phyloP scores from a whole-genome alignment of 345 rosid species.

The Corchorus capsularis region DNA sequence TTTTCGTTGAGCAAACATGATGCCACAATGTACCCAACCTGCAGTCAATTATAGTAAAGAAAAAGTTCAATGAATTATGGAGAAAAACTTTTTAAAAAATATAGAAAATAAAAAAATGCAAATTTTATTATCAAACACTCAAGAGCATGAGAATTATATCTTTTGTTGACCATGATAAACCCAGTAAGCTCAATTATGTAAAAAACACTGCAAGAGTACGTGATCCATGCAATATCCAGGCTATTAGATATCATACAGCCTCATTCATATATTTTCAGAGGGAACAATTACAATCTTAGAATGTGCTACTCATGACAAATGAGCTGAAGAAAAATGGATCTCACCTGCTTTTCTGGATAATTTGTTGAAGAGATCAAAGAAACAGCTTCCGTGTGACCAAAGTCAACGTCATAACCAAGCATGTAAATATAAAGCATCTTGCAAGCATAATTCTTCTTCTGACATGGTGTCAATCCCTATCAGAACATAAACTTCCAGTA shows the following conservation, averaged over 20 bases:
- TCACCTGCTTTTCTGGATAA: constrained; percentile 98
- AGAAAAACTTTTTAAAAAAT: background rate
- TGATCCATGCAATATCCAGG: constrained; percentile 5
- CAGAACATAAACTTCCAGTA: constrained; percentile 22
- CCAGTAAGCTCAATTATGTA: background rate
- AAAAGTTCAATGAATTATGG: constrained; percentile 18
- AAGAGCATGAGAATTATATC: background rate
- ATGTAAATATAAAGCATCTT: constrained; percentile 95
- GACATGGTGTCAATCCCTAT: constrained; percentile 90
- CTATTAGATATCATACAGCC: background rate
- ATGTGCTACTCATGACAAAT: background rate
- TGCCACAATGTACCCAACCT: constrained; percentile 98
- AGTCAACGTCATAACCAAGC: constrained; percentile 99
- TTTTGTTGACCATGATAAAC: background rate
- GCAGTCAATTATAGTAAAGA: constrained; percentile 36
- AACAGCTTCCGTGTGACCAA: constrained; percentile 99
- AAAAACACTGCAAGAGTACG: background rate
- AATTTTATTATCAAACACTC: background rate
- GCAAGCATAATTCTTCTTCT: constrained; percentile 99
- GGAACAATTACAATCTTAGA: background rate
- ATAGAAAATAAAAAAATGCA: background rate
- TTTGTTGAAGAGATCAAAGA: constrained; percentile 98
- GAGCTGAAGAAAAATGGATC: constrained; percentile 15
- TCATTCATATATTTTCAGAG: background rate
- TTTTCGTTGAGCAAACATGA: constrained; percentile 93